phyloP scores from a whole-genome alignment of 164 flowering plant species.

The Hamamelis virginiana region DNA sequence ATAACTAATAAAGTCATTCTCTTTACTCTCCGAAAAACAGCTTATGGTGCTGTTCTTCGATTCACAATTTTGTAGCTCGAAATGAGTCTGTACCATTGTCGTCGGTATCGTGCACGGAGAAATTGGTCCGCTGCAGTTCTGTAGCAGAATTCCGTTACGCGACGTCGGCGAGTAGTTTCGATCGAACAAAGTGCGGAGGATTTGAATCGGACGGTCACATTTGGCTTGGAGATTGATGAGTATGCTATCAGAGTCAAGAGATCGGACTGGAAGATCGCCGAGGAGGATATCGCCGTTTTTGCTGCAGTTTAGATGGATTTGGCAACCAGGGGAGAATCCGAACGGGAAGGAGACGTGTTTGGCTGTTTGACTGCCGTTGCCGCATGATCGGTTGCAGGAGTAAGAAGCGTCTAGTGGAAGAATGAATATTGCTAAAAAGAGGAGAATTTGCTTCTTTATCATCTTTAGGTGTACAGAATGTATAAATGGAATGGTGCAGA shows the following conservation, averaged over 20 bases:
- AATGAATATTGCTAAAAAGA: constrained; percentile 4
- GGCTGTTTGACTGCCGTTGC: not conserved
- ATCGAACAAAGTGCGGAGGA: constrained; percentile 29
- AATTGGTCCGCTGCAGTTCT: constrained; percentile 31
- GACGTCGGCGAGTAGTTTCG: constrained; percentile 47
- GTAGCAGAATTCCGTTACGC: constrained; percentile 55
- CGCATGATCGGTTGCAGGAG: constrained; percentile 38
- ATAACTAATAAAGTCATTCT: constrained; percentile 22
- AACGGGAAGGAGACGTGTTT: constrained; percentile 50
- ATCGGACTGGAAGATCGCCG: constrained; percentile 41
- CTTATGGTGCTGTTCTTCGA: constrained; percentile 13
- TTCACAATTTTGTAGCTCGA: constrained; percentile 28
- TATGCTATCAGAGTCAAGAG: constrained; percentile 31
- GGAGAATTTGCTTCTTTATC: not conserved
- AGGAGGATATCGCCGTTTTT: constrained; percentile 22
- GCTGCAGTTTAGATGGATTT: constrained; percentile 57
- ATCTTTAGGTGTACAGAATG: not conserved
- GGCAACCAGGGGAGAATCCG: constrained; percentile 66
- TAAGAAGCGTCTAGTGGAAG: constrained; percentile 5
- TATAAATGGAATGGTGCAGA: not conserved
- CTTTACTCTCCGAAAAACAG: constrained; percentile 37
- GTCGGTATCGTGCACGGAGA: constrained; percentile 37
- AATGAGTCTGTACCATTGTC: constrained; percentile 25
- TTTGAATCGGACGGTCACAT: constrained; percentile 51
- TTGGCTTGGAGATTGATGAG: constrained; percentile 33